A percentile compares a stretch with the other conserved stretches of the same genome.
Evolutionary conservation across 192 early-diverging fungal genomes (phyloP).

Genomic region (Linnemannia schmuckeri): DNA sequence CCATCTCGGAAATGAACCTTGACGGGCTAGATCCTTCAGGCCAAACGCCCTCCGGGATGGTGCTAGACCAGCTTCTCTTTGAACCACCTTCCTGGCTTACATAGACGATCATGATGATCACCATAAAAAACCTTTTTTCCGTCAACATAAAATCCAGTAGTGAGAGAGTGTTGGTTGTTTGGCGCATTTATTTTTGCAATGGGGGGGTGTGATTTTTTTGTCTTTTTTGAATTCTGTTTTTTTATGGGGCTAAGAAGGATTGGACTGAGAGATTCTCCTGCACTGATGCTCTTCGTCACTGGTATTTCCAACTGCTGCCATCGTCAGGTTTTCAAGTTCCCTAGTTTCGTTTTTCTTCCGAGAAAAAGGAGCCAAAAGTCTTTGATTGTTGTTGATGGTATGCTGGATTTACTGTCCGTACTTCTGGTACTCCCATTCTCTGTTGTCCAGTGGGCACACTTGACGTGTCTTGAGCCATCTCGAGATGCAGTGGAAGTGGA

Average conservation of each 20-base stretch:
- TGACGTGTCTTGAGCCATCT: conserved; percentile 97
- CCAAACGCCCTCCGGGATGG: conserved; percentile 17
- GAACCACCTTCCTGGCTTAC: background rate
- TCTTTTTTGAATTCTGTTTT: conserved; percentile 1
- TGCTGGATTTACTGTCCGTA: conserved; percentile 59
- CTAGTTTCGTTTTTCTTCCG: background rate
- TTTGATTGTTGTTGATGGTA: background rate
- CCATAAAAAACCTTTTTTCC: too few relatives aligned
- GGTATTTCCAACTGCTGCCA: background rate
- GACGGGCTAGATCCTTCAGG: conserved; percentile 15
- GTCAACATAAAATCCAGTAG: too few relatives aligned
- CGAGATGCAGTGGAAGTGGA: conserved; percentile 98
- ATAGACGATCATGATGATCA: background rate
- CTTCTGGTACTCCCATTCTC: conserved; percentile 99
- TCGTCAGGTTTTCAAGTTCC: background rate
- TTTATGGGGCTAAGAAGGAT: background rate
- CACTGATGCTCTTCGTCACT: background rate
- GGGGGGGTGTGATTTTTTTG: background rate
- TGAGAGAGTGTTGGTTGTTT: background rate
- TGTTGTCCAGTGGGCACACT: conserved; percentile 98
- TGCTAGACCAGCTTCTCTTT: conserved; percentile 25
- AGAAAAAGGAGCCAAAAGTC: background rate
- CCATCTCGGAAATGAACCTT: conserved; percentile 21
- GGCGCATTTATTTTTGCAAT: background rate
- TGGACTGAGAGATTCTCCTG: background rate